phyloP scores from a whole-genome alignment of 208 protist genomes.

The Wallacemonas sp. region DNA sequence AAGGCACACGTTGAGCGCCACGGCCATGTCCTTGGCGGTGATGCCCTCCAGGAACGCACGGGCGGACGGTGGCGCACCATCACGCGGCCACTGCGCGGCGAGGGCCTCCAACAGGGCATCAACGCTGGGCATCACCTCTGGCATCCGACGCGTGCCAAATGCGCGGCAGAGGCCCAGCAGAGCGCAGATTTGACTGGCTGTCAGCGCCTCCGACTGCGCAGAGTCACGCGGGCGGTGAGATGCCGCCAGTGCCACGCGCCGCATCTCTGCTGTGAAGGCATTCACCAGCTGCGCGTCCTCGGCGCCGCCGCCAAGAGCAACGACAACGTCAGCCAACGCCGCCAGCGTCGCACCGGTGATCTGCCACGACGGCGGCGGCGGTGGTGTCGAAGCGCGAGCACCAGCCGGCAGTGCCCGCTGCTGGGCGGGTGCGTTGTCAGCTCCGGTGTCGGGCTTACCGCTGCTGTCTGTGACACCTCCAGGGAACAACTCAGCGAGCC shows the following conservation, averaged over 20 bases:
- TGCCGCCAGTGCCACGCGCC: constrained; percentile 10
- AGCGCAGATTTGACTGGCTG: neutral
- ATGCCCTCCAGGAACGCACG: constrained; percentile 7
- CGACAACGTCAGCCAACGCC: constrained; percentile 30
- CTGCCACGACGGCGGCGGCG: too few species aligned
- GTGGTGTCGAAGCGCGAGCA: too few species aligned
- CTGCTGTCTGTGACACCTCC: too few species aligned
- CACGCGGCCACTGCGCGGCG: neutral
- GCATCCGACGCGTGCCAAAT: constrained; percentile 6
- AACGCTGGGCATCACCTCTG: constrained; percentile 23
- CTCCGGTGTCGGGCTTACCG: too few species aligned
- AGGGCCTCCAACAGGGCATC: constrained; percentile 34
- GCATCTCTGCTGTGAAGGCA: constrained; percentile 27
- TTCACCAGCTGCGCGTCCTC: constrained; percentile 27
- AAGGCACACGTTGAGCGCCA: constrained; percentile 28
- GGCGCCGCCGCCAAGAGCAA: constrained; percentile 56
- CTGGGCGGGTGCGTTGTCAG: too few species aligned
- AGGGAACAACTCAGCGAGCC: constrained; percentile 41
- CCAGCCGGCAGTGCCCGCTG: too few species aligned
- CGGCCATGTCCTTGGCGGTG: constrained; percentile 17
- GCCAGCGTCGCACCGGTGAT: constrained; percentile 21
- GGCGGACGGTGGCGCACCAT: neutral
- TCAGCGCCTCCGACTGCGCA: constrained; percentile 11
- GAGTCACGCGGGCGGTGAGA: neutral
- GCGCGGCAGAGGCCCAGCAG: neutral